These are phyloP conservation scores for Lunularia cruciata DNA, from an alignment of 225 moss, liverwort and hornwort species.

Conservation along the genomic window DNA sequence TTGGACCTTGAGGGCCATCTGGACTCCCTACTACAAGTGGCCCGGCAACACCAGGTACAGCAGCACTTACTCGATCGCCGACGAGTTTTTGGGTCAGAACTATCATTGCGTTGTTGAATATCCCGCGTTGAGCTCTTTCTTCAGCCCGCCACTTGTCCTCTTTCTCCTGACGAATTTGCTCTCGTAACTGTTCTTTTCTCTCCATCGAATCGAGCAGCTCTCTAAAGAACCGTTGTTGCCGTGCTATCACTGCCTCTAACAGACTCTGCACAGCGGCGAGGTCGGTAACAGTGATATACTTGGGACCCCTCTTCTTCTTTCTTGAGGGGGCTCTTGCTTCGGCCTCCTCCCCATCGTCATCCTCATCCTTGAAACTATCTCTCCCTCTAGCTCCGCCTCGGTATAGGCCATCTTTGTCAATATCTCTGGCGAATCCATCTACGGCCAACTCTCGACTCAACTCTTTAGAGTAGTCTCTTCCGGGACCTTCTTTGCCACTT, in stretches of 20 bases:
- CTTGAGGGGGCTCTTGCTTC: conserved; percentile 51
- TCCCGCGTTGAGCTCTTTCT: conserved; percentile 51
- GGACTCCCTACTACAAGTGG: conserved; percentile 53
- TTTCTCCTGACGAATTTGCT: conserved; percentile 60
- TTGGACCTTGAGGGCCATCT: conserved; percentile 53
- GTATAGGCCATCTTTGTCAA: conserved; percentile 36
- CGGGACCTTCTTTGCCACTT: conserved; percentile 33
- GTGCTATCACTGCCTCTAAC: conserved; percentile 48
- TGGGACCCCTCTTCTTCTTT: conserved; percentile 52
- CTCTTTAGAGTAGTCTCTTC: conserved; percentile 42
- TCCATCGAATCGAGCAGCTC: conserved; percentile 59
- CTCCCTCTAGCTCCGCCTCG: conserved; percentile 28
- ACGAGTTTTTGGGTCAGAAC: conserved; percentile 56
- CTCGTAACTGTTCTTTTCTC: conserved; percentile 56
- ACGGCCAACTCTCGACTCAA: conserved; percentile 29
- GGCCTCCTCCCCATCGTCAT: conserved; percentile 50
- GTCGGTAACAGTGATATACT: conserved; percentile 52
- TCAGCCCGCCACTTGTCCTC: conserved; percentile 66
- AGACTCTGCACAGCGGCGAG: conserved; percentile 52
- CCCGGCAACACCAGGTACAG: conserved; percentile 40
- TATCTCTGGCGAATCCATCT: conserved; percentile 42
- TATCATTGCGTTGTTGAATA: conserved; percentile 65
- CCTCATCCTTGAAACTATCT: conserved; percentile 50
- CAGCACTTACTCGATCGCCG: conserved; percentile 49
- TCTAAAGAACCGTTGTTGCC: conserved; percentile 57